Evolutionary conservation across 176 grass and related monocot genomes (phyloP), one percentile per base, ranked within the genome.

Genomic region (Avena eriantha): DNA sequence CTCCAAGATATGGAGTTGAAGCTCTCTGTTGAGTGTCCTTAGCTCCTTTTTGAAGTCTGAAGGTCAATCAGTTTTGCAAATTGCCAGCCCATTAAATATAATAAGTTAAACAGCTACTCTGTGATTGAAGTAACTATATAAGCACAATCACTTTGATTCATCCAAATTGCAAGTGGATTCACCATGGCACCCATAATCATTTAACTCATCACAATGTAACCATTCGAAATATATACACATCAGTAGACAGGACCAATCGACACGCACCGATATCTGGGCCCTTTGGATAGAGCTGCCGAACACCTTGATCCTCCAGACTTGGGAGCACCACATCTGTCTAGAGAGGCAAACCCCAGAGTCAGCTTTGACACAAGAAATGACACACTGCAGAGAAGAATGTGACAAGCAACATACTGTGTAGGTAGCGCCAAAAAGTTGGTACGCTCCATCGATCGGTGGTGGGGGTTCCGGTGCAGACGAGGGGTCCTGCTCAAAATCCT

Each of bases 1-100:
- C 85, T 96, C 96, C 87, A 96, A 75, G 80, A 98, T 94, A 88
- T 98, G 96, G 18, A 98, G 90, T 81, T 98, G 93, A 76, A 98
- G 92, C 58, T 98, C 93, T 84, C 96, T 92, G 88, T 98, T 98
- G 46, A 98, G 87, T 48, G 92, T 86, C 34, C 76, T 95, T 90
- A 98, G 88, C 76, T 96, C 96, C 88, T 90, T 92, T 46, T 94
- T 98, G 49, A 98, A 96, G 35, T 98, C 92, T 98, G 81, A 86
- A 84, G 69, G 46, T 86, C 60, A 83, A 89, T 34, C 54, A 86
- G 48, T 55, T 67, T 39, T 18, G 8, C 22, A 79, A 69, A 73
- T 23, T 74, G 17, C 4, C 19, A 66, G 4, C 1, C 22, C 1
- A 2, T 55, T 73, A 83, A 78, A 57, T 35, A 3, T 83, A 79